Conservation (phyloP, 1,284 basidiomycete species). For the Naganishia liquefaciens region DNA sequence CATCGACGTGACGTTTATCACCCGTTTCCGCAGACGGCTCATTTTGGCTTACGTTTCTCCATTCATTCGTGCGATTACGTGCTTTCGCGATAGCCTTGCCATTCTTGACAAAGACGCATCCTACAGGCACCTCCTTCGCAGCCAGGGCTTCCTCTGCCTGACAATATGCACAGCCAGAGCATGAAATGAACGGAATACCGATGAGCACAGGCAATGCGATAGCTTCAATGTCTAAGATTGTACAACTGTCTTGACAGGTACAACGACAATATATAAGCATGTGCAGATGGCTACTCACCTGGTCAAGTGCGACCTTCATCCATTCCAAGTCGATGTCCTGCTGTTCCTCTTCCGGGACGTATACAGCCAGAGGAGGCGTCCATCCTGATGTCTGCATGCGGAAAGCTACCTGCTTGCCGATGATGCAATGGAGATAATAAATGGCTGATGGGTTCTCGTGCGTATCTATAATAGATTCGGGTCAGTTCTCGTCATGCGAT, state of each 20-base stretch:
- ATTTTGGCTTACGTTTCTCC: constrained; percentile 69
- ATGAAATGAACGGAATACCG: constrained; percentile 3
- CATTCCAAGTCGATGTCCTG: constrained; percentile 47
- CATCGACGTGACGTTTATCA: not conserved
- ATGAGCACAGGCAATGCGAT: constrained; percentile 16
- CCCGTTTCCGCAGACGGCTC: not conserved
- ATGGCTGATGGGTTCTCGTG: not conserved
- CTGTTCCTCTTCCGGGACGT: constrained; percentile 51
- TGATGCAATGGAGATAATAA: not conserved
- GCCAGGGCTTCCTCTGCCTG: constrained; percentile 72
- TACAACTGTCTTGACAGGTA: constrained; percentile 5
- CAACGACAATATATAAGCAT: too few relatives aligned
- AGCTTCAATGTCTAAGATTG: not conserved
- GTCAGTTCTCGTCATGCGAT: not conserved
- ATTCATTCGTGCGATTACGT: constrained; percentile 91
- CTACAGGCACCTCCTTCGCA: constrained; percentile 90
- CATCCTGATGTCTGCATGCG: constrained; percentile 15
- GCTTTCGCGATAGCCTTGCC: constrained; percentile 76
- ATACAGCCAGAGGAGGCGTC: constrained; percentile 37
- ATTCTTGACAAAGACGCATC: constrained; percentile 89
- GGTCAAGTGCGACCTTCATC: constrained; percentile 53
- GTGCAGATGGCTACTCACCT: constrained; percentile 40
- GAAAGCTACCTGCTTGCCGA: not conserved
- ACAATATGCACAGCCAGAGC: not conserved
- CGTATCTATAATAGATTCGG: not conserved